phyloP scores from a whole-genome alignment of 148 eudicot species.

The Vaccinium darrowii region DNA sequence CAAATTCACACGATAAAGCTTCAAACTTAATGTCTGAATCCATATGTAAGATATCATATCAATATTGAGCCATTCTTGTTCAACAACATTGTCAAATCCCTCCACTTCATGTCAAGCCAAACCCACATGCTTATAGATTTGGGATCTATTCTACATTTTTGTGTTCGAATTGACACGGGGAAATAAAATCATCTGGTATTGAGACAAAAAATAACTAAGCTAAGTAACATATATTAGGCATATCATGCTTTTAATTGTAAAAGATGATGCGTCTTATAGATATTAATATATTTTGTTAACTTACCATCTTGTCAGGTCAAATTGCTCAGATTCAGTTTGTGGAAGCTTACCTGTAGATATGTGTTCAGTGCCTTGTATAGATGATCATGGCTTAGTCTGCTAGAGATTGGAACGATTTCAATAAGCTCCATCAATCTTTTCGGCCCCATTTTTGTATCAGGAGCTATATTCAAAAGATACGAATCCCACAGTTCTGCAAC shows the following conservation, averaged over 20 bases:
- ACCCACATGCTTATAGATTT: neutral
- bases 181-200: neutral
- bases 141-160: neutral
- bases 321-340: neutral
- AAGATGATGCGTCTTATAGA: neutral
- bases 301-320: neutral
- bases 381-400: constrained; percentile 72
- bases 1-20: neutral
- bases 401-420: constrained; percentile 58
- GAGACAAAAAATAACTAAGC: neutral
- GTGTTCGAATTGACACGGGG: neutral
- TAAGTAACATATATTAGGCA: neutral
- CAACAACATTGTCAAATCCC: neutral
- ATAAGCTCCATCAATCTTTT: constrained; percentile 60
- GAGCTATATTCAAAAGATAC: constrained; percentile 54
- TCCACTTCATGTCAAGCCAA: neutral
- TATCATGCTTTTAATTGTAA: neutral
- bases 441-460: constrained; percentile 39
- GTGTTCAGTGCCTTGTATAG: constrained; percentile 65
- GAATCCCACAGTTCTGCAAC: constrained; percentile 85
- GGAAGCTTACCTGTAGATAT: constrained; percentile 55
- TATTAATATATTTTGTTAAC: neutral
- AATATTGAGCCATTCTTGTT: neutral
- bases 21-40: neutral
- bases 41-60: neutral